Conservation (phyloP, 106 monocot genomes). For the Dendrobium chrysotoxum region DNA sequence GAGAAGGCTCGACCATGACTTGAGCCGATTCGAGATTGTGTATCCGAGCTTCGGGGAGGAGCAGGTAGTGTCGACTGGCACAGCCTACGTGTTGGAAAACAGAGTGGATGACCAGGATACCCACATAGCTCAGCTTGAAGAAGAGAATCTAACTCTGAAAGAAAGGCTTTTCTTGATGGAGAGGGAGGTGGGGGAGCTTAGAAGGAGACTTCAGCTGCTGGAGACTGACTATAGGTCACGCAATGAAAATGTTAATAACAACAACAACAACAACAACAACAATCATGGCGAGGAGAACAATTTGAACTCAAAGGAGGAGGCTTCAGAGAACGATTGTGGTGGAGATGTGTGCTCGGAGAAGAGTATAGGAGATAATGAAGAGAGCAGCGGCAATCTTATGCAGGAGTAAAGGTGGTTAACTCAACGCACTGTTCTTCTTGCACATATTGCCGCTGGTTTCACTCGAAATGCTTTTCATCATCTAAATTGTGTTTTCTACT, state of each 20-base stretch:
- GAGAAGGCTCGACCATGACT: conserved; percentile 48
- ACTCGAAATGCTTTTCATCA: neutral
- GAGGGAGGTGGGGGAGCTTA: conserved; percentile 58
- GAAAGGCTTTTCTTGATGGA: conserved; percentile 86
- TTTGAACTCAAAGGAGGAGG: conserved; percentile 1
- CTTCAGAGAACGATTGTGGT: conserved; percentile 22
- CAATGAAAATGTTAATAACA: neutral
- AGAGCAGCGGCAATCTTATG: neutral
- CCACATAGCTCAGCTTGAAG: conserved; percentile 66
- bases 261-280: conserved; percentile 7
- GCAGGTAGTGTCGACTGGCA: neutral
- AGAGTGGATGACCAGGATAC: conserved; percentile 61
- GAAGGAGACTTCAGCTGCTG: conserved; percentile 40
- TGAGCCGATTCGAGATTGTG: conserved; percentile 51
- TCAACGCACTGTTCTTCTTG: neutral
- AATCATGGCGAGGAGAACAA: neutral
- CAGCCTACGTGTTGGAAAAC: conserved; percentile 27
- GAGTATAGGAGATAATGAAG: conserved; percentile 26
- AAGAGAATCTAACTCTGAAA: conserved; percentile 83
- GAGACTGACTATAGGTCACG: conserved; percentile 21
- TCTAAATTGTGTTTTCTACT: neutral
- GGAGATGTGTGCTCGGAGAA: conserved; percentile 51
- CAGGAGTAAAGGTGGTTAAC: conserved; percentile 1
- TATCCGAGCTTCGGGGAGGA: conserved; percentile 19
- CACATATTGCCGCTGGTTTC: neutral